Percentiles rank a stretch among this genome's conserved stretches.
Conservation (phyloP, 1,139 yeast species). For the Taphrina confusa region DNA sequence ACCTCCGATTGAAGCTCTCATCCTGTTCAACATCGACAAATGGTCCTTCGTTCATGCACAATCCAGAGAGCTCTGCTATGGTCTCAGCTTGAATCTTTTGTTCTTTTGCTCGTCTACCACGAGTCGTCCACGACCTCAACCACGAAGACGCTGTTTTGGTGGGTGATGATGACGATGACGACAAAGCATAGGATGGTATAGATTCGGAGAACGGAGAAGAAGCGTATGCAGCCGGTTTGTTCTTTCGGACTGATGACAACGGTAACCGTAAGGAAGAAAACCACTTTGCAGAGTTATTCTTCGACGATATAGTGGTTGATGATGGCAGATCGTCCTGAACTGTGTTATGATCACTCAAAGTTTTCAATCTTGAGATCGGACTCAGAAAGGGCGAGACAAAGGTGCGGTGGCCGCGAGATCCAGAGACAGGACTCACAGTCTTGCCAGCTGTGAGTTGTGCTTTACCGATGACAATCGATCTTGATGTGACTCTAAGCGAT, state of each 20-base stretch:
- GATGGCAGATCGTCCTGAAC: not conserved
- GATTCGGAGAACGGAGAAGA: not conserved
- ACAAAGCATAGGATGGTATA: not conserved
- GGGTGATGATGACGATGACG: too few species aligned
- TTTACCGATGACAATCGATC: not conserved
- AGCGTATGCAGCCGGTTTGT: not conserved
- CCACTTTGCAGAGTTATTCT: not conserved
- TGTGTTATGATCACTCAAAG: not conserved
- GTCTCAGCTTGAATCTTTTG: not conserved
- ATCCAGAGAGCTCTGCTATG: not conserved
- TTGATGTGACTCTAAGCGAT: not conserved
- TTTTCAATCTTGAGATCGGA: not conserved
- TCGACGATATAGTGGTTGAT: not conserved
- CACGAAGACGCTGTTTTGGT: not conserved
- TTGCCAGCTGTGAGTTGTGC: not conserved
- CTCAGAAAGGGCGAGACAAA: not conserved
- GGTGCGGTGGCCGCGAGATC: not conserved
- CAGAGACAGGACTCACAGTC: not conserved
- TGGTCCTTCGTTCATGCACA: not conserved
- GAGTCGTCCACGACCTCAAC: not conserved
- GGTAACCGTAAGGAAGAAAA: slow-evolving; percentile 1
- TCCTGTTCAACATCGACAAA: slow-evolving; percentile 18
- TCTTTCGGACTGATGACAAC: too few species aligned
- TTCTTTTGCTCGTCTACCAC: not conserved
- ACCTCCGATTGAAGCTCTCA: slow-evolving; percentile 17